Evolutionary conservation across 345 rosid genomes (phyloP), one percentile per base, ranked within the genome.

Genomic region (Viola odorata): DNA sequence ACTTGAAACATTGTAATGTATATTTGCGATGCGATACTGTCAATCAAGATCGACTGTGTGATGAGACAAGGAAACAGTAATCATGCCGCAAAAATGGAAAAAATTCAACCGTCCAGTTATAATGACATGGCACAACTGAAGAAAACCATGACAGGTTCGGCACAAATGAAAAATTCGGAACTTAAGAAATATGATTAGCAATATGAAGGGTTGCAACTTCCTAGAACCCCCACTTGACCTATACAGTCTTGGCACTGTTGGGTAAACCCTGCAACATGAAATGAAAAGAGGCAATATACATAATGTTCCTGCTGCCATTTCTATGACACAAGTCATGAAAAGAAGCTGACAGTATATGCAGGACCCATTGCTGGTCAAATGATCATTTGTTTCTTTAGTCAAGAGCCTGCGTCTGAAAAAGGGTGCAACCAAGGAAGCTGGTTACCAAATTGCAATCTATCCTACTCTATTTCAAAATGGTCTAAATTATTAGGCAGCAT

Each of bases 1-100:
- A 12, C 73, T 71, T 5, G 88, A 61, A 5, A 84, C 69, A 38
- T 82, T 87, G 73, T 81, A 82, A 45, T 57, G 68, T 44, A 84
- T 41, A 57, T 78, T 84, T 5, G 91, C 82, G 39, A 76, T 48
- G 9, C 95, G 83, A 39, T 80, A 75, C 83, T 79, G 80, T 9
- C 36, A 47, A 53, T 50, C 41, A 49, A 56, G 55, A 55, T 37
- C 32, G 2, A 23, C 32, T 23, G 8, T n/a, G 15, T 62, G 14
- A 37, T 32, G 47, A 47, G 68, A 65, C 10, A 65, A 48, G 7
- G 14, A 48, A 11, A 40, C n/a, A 39, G 32, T 23, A 23, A 23
- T 23, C 32, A 23, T 23, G 32, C 32, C 2, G 32, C 32, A 23
- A 23, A 23, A 23, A 23, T 23, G 32, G 32, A 1, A 23, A 23